Evolutionary conservation across 2,329 filamentous ascomycete genomes (phyloP).

Genomic region (Sporothrix phasma): DNA sequence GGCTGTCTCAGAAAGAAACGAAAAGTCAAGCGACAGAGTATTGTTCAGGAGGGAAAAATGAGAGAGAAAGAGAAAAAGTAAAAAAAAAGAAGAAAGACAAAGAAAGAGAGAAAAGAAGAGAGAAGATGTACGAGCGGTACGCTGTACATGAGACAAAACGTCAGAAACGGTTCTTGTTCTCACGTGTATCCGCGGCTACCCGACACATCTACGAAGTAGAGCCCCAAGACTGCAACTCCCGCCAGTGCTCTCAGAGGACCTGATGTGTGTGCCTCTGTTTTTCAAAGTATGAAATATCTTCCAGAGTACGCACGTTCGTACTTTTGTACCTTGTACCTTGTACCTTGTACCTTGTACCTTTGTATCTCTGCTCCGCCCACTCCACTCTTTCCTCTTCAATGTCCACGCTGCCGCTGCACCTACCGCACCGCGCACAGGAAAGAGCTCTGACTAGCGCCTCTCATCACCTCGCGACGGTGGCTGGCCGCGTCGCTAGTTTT

Average conservation of each 20-base stretch:
- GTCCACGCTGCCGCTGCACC: neutral
- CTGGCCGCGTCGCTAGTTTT: slow-evolving; percentile 1
- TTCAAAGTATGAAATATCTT: no score
- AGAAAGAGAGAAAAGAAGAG: neutral
- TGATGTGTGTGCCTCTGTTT: neutral
- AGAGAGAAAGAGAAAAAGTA: neutral
- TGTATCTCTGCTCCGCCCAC: neutral
- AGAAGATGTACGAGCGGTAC: no score
- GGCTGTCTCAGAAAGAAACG: slow-evolving; percentile 6
- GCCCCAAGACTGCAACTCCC: neutral
- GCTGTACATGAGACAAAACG: no score
- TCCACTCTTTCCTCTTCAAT: neutral
- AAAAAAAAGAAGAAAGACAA: neutral
- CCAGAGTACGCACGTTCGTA: no score
- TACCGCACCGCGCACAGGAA: neutral
- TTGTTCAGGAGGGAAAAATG: neutral
- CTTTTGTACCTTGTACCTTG: no score
- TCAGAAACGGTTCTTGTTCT: neutral
- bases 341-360: no score
- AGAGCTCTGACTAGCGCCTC: slow-evolving; percentile 16
- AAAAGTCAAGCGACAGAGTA: no score
- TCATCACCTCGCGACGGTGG: slow-evolving; percentile 21
- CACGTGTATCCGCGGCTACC: no score
- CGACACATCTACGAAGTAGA: no score
- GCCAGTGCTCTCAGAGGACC: no score